Conservation (phyloP, 1,284 basidiomycete genomes). For the Naganishia liquefaciens region DNA sequence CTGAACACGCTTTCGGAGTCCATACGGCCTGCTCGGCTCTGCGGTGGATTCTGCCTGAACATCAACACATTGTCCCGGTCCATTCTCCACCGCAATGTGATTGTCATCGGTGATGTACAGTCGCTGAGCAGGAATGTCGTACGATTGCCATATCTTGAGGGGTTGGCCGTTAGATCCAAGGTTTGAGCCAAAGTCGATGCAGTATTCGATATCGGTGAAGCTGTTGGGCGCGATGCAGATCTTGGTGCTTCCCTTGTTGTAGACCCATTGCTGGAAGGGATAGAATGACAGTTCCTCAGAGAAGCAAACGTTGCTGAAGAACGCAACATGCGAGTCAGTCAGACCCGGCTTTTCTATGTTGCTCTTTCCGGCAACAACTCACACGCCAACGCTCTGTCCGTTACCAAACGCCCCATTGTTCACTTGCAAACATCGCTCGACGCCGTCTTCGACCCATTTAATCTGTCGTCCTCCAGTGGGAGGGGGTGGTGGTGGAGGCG, state of each 20-base stretch:
- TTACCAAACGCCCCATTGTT: conserved; percentile 15
- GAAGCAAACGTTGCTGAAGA: conserved; percentile 22
- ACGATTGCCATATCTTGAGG: conserved; percentile 37
- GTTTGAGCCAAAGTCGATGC: conserved; percentile 23
- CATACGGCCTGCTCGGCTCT: conserved; percentile 16
- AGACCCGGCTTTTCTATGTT: background rate
- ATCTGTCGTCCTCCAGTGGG: background rate
- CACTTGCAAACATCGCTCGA: conserved; percentile 22
- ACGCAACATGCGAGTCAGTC: background rate
- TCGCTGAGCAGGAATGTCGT: conserved; percentile 32
- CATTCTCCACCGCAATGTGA: conserved; percentile 27
- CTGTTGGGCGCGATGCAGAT: conserved; percentile 20
- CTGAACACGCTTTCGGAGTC: conserved; percentile 23
- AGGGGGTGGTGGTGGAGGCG: conserved; percentile 5
- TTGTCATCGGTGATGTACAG: conserved; percentile 28
- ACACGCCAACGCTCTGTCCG: conserved; percentile 18
- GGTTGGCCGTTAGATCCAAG: conserved; percentile 28
- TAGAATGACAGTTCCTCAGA: background rate
- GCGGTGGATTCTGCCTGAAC: conserved; percentile 15
- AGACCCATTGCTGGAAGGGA: conserved; percentile 14
- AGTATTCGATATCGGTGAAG: conserved; percentile 20
- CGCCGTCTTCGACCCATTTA: conserved; percentile 18
- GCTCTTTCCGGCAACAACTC: background rate
- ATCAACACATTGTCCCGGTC: conserved; percentile 23
- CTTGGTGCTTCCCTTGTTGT: conserved; percentile 13